phyloP scores from a whole-genome alignment of 495 filamentous ascomycete genomes.

The Cenococcum geophilum region DNA sequence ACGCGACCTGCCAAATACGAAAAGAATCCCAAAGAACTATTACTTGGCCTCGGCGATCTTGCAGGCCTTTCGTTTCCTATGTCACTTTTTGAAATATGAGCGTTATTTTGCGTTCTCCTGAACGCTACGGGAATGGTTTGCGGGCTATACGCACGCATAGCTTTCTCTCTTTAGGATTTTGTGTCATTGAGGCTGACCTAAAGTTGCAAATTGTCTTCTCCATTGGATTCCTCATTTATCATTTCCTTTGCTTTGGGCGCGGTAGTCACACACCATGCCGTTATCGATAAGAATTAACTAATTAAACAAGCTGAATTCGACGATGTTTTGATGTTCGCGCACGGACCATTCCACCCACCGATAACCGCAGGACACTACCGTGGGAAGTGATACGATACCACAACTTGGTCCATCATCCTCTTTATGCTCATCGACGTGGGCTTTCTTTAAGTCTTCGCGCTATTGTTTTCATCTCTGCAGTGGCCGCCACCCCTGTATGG shows the following conservation, averaged over 20 bases:
- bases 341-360: no score
- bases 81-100: not conserved
- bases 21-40: not conserved
- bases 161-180: not conserved
- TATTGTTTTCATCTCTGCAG: not conserved
- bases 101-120: not conserved
- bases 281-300: no score
- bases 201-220: not conserved
- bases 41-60: constrained; percentile 2
- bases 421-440: not conserved
- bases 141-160: not conserved
- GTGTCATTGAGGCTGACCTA: not conserved
- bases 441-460: not conserved
- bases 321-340: no score
- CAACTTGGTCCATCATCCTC: not conserved
- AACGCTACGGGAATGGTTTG: not conserved
- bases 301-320: no score
- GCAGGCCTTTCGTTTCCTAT: not conserved
- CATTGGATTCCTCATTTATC: not conserved
- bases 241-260: not conserved
- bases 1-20: not conserved
- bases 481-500: not conserved
- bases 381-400: constrained; percentile 7
- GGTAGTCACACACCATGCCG: not conserved
- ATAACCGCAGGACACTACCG: no score